Evolutionary conservation across 2,329 filamentous ascomycete species (phyloP).

Genomic region (Lizonia empirigonia): DNA sequence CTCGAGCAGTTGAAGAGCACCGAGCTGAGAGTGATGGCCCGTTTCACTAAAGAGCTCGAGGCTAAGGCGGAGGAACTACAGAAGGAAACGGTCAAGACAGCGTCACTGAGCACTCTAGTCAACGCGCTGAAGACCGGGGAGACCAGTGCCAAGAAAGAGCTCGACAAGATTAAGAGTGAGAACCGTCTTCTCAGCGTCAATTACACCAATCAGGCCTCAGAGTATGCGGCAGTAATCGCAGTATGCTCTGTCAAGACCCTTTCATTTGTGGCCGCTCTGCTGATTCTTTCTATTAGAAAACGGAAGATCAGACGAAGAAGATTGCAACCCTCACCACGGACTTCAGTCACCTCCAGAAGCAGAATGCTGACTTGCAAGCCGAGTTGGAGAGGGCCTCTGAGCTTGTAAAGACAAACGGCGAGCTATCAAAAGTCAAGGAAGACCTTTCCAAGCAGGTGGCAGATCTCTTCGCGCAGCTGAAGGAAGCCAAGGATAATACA

Average conservation of each 20-base stretch:
- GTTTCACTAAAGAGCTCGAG: slow-evolving; percentile 26
- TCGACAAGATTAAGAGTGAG: slow-evolving; percentile 28
- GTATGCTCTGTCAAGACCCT: slow-evolving; percentile 16
- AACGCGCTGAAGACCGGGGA: slow-evolving; percentile 21
- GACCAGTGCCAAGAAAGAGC: slow-evolving; percentile 19
- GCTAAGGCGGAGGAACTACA: slow-evolving; percentile 22
- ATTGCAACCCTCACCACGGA: slow-evolving; percentile 20
- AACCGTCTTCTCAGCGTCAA: slow-evolving; percentile 25
- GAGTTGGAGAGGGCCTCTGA: slow-evolving; percentile 18
- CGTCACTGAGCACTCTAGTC: slow-evolving; percentile 21
- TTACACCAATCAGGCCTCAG: slow-evolving; percentile 28
- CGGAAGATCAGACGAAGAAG: slow-evolving; percentile 28
- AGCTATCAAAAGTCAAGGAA: slow-evolving; percentile 17
- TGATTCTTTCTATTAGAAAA: slow-evolving; percentile 9
- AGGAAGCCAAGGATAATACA: slow-evolving; percentile 8
- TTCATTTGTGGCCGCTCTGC: not conserved
- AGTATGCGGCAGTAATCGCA: slow-evolving; percentile 26
- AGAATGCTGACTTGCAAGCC: slow-evolving; percentile 25
- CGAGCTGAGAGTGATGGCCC: slow-evolving; percentile 22
- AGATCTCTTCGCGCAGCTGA: not conserved
- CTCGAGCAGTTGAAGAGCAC: slow-evolving; percentile 23
- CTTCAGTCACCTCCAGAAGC: slow-evolving; percentile 15
- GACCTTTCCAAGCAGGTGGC: slow-evolving; percentile 10
- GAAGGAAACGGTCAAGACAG: slow-evolving; percentile 28
- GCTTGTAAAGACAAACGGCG: slow-evolving; percentile 14